Percentiles rank a stretch among this genome's conserved stretches.
phyloP scores from a whole-genome alignment of 345 rosid genomes.

The Lumnitzera racemosa region DNA sequence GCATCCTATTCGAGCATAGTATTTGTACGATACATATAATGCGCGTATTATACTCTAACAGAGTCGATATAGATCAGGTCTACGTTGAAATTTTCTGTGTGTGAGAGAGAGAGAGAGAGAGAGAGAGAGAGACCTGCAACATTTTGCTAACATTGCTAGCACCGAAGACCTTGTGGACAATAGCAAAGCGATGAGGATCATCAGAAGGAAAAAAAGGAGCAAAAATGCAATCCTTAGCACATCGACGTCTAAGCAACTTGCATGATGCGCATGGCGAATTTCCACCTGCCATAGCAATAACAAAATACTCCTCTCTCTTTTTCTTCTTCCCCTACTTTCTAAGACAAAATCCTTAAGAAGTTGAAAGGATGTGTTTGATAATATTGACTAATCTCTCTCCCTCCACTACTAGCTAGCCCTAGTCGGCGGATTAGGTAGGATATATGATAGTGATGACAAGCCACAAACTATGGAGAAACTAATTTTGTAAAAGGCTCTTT shows the following conservation, averaged over 20 bases:
- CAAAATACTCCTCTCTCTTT: too few relatives aligned
- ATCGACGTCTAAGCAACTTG: constrained; percentile 23
- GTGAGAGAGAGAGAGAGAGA: neutral
- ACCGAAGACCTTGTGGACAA: constrained; percentile 24
- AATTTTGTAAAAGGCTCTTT: constrained; percentile 1
- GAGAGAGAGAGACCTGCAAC: constrained; percentile 15
- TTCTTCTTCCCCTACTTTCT: neutral
- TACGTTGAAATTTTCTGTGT: neutral
- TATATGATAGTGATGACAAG: too few relatives aligned
- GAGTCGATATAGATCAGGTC: too few relatives aligned
- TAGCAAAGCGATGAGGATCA: constrained; percentile 23
- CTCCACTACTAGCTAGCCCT: too few relatives aligned
- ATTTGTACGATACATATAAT: neutral
- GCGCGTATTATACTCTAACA: neutral
- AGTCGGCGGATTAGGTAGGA: too few relatives aligned
- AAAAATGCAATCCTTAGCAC: constrained; percentile 21
- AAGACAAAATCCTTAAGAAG: too few relatives aligned
- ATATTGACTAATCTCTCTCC: too few relatives aligned
- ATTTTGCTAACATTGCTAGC: constrained; percentile 25
- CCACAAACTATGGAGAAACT: constrained; percentile 1
- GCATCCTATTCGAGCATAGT: too few relatives aligned
- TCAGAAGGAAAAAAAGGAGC: constrained; percentile 22
- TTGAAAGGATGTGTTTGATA: too few relatives aligned
- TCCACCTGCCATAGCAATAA: constrained; percentile 6
- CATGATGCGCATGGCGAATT: constrained; percentile 22